Evolutionary conservation across 352 stramenopile genomes (phyloP).

Genomic region (Globisporangium parvum): DNA sequence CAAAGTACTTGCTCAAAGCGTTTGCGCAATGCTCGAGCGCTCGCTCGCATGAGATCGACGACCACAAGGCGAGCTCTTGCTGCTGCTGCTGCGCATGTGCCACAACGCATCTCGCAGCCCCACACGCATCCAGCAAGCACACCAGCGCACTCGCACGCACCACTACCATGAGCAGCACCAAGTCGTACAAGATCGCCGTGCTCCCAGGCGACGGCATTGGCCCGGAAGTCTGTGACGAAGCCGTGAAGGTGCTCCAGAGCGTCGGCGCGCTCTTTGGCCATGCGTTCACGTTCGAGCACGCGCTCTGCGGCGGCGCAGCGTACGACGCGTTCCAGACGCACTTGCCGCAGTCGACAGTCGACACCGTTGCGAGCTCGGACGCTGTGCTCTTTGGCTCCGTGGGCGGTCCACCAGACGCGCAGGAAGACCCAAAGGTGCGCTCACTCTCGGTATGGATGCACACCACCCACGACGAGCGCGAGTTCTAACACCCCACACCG

Average conservation of each 20-base stretch:
- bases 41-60: no score
- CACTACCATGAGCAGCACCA: conserved; percentile 23
- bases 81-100: no score
- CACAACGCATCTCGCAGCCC: conserved; percentile 14
- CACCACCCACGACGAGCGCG: no score
- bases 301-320: conserved; percentile 94
- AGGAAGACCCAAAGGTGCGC: conserved; percentile 83
- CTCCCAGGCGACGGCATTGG: conserved; percentile 98
- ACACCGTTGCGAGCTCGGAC: conserved; percentile 86
- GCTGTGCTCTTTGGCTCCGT: conserved; percentile 97
- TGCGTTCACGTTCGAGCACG: conserved; percentile 91
- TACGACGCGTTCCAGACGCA: conserved; percentile 90
- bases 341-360: conserved; percentile 92
- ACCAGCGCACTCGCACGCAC: background rate
- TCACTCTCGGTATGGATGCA: no score
- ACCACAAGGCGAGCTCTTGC: no score
- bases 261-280: conserved; percentile 82
- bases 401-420: conserved; percentile 91
- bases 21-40: no score
- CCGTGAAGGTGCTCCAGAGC: conserved; percentile 87
- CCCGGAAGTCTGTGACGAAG: conserved; percentile 96
- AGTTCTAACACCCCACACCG: no score
- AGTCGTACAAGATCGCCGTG: conserved; percentile 89
- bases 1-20: no score
- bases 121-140: conserved; percentile 1